Evolutionary conservation across 352 stramenopile genomes (phyloP), one percentile per base, ranked within the genome.

Genomic region (Globisporangium nodosum): DNA sequence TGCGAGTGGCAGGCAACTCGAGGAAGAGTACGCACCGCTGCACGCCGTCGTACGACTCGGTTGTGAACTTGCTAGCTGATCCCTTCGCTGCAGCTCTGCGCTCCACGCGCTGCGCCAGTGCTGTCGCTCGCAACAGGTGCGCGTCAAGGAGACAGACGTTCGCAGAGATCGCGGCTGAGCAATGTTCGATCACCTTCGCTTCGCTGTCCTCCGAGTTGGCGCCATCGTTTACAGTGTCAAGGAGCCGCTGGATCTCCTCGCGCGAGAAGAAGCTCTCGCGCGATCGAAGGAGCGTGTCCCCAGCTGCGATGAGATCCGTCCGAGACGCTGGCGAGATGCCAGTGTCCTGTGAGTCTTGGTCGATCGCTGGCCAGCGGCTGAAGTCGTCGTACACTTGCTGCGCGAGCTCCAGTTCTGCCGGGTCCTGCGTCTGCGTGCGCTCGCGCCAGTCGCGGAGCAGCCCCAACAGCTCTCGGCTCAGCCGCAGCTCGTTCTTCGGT

Each of bases 331-430:
- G 21, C 1, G 21, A 24, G 21, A 24, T 24, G 21, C 20, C 3
- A 31, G n/a, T 24, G 45, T 49, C 47, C 1, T 13, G 3, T 15
- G 8, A 8, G 20, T 37, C 47, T 13, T 63, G 61, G 24, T 77
- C 71, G 16, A 71, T 47, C 35, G 71, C 63, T 20, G 71, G 63
- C 69, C 71, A 80, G 24, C 71, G 68, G 47, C 61, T 75, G 48
- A 80, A 80, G 45, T 80, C 71, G 18, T 73, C 58, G 40, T 68
- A 77, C 0, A 80, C 65, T 20, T 70, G 60, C 48, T 58, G 24
- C 0, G 71, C 71, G 8, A 80, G 58, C 27, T 64, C 50, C 3
- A 65, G 30, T 24, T 76, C 71, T 0, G 62, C 57, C 0, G 54
- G 24, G 21, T 77, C 63, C 3, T 66, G 30, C 2, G 35, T 54